phyloP scores from a whole-genome alignment of 352 stramenopile species.

The Globisporangium irregulare region DNA sequence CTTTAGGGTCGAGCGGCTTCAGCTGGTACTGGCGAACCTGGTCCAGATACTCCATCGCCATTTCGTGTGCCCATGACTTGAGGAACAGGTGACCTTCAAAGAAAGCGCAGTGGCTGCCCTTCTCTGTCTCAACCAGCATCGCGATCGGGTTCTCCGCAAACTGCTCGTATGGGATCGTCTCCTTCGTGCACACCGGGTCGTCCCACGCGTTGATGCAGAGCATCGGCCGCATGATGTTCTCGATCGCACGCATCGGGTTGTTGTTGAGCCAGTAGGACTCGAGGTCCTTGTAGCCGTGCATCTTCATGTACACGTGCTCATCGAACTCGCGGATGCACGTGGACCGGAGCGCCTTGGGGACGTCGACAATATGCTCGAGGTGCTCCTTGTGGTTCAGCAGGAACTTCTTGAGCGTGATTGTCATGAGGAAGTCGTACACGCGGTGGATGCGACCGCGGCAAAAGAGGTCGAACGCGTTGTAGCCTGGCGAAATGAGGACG shows the following conservation, averaged over 20 bases:
- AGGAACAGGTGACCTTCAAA: constrained; percentile 56
- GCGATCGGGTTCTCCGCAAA: constrained; percentile 46
- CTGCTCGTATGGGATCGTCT: constrained; percentile 61
- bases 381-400: constrained; percentile 44
- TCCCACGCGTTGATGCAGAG: constrained; percentile 78
- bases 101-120: constrained; percentile 77
- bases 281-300: constrained; percentile 67
- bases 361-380: constrained; percentile 45
- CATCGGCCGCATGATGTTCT: constrained; percentile 51
- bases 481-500: constrained; percentile 72
- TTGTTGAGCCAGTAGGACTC: constrained; percentile 74
- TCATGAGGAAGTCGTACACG: constrained; percentile 77
- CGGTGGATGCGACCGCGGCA: constrained; percentile 57
- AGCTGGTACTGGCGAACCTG: constrained; percentile 40
- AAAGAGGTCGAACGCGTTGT: constrained; percentile 74
- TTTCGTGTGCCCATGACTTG: constrained; percentile 62
- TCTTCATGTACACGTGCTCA: constrained; percentile 74
- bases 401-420: constrained; percentile 64
- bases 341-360: constrained; percentile 38
- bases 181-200: constrained; percentile 72
- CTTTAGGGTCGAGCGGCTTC: not conserved
- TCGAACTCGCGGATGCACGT: constrained; percentile 69
- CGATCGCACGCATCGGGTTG: constrained; percentile 67
- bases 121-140: constrained; percentile 54
- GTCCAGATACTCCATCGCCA: constrained; percentile 60